phyloP scores from a whole-genome alignment of 2,329 filamentous ascomycete genomes.

The Ophiostoma novo-ulmi region DNA sequence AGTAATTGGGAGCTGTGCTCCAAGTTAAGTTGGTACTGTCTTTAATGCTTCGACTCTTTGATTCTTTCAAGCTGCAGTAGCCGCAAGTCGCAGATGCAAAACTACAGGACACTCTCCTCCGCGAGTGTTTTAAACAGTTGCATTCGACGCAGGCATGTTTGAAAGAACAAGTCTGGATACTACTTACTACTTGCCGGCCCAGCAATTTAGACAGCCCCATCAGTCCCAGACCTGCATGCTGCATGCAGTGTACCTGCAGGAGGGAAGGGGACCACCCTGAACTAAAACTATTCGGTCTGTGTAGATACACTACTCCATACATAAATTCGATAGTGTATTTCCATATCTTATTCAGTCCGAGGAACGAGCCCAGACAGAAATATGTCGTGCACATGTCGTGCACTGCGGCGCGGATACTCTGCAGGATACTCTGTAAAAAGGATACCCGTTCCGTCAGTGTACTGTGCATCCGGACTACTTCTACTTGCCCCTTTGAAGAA shows the following conservation, averaged over 20 bases:
- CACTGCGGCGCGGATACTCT: background rate
- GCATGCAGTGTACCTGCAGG: slow-evolving; percentile 23
- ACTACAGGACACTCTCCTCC: background rate
- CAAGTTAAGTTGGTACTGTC: too few species aligned
- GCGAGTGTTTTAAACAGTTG: background rate
- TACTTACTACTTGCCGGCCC: background rate
- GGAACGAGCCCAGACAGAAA: too few species aligned
- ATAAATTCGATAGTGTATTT: background rate
- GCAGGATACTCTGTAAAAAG: background rate
- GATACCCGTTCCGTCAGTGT: background rate
- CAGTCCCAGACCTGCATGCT: slow-evolving; percentile 19
- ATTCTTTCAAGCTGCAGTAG: too few species aligned
- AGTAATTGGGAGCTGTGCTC: too few species aligned
- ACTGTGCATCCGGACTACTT: background rate
- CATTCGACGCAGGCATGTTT: background rate
- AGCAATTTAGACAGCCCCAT: slow-evolving; percentile 3
- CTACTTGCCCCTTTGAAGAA: background rate
- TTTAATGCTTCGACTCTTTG: too few species aligned
- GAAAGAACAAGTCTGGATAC: background rate
- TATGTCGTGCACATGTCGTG: background rate
- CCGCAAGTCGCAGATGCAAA: too few species aligned
- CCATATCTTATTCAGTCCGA: too few species aligned
- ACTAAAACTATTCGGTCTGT: background rate
- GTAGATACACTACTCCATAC: background rate
- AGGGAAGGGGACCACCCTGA: slow-evolving; percentile 7